Percentiles rank a stretch among this genome's conserved stretches.
Evolutionary conservation across 768 basidiomycete genomes (phyloP).

Genomic region (Gymnopilus junonius): DNA sequence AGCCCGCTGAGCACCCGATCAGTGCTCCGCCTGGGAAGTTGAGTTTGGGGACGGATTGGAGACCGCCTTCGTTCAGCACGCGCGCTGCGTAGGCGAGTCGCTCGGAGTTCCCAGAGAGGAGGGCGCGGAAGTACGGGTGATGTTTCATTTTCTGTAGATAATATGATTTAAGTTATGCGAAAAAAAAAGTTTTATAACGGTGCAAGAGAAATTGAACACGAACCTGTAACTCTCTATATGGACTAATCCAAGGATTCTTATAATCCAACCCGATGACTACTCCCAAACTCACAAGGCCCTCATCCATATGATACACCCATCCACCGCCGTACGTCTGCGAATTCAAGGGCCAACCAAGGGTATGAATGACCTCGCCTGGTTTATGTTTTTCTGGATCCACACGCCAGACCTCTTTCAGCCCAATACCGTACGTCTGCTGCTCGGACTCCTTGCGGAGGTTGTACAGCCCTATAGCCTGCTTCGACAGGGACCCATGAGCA

Average conservation of each 20-base stretch:
- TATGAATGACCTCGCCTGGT: constrained; percentile 88
- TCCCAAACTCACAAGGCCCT: constrained; percentile 87
- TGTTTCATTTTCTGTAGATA: constrained; percentile 78
- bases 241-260: constrained; percentile 89
- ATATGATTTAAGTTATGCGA: neutral
- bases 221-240: constrained; percentile 93
- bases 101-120: constrained; percentile 68
- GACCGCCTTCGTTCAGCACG: constrained; percentile 89
- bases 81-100: constrained; percentile 93
- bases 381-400: constrained; percentile 66
- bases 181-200: neutral
- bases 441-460: constrained; percentile 69
- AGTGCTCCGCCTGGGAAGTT: constrained; percentile 94
- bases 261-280: constrained; percentile 95
- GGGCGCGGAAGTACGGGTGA: constrained; percentile 87
- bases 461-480: constrained; percentile 77
- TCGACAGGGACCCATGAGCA: constrained; percentile 90
- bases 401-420: constrained; percentile 97
- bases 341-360: constrained; percentile 92
- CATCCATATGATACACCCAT: constrained; percentile 96
- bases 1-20: constrained; percentile 94
- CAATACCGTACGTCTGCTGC: constrained; percentile 95
- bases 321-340: constrained; percentile 88
- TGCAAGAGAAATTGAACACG: constrained; percentile 21
- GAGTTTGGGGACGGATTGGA: constrained; percentile 85